Evolutionary conservation across 345 rosid species (phyloP), one percentile per base, ranked within the genome.

Genomic region (Euclidium syriacum): DNA sequence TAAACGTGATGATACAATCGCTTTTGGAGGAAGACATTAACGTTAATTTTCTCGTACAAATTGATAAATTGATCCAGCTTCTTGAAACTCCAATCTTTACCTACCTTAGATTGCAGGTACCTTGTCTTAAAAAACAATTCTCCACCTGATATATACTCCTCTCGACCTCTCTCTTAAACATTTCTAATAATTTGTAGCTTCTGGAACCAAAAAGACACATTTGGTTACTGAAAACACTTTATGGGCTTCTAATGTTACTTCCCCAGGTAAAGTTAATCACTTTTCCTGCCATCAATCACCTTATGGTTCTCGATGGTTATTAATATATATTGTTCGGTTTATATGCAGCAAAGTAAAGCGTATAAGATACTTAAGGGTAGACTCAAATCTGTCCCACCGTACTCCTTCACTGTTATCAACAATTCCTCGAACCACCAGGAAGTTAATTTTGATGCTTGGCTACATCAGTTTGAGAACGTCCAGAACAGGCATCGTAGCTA

Each of bases 21-120:
- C 77, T 95, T 74, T 85, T 77, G 24, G 99, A 90, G 82, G 99
- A 95, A 79, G 99, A 95, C 67, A 82, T 95, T 26, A 88, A 85
- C 42, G 85, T 85, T 73, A 95, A 88, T 67, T 95, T 88, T 78
- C 85, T 95, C 58, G 94, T 95, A 57, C 99, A 90, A 81, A 94
- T 95, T 76, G 99, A 95, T 81, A 90, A 95, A 79, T 72, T 90
- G 83, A 86, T 95, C 67, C 85, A 85, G 51, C 86, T 95, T 83
- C 83, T 95, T 7, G 99, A 95, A 73, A 95, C 98, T 70, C 99
- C 99, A 52, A 83, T 81, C 68, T 95, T 95, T 53, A 89, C 99
- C 52, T 95, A 90, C 76, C 99, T 95, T 68, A 86, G 98, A 72
- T 79, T 95, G 83, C 99, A 95, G 99, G 99, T 95, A n/a, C n/a